These are phyloP conservation scores for Leucoagaricus sp. DNA, from an alignment of 1,284 basidiomycete species.

Conservation along the genomic window DNA sequence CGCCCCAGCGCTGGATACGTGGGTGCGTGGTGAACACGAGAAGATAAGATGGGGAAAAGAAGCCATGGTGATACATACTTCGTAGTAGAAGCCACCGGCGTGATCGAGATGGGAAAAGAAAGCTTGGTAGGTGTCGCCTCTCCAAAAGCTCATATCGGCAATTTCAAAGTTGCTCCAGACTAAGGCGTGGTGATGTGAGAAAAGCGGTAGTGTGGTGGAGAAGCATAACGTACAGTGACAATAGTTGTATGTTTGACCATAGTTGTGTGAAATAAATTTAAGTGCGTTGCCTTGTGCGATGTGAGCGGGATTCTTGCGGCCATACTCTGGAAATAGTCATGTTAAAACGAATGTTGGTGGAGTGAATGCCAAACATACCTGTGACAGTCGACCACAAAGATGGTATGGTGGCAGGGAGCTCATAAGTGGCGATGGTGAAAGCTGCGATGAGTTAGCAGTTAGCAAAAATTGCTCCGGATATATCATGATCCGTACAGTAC, in stretches of 20 bases:
- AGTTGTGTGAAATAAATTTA: slow-evolving; percentile 67
- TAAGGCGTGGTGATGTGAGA: slow-evolving; percentile 23
- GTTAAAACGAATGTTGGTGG: neutral
- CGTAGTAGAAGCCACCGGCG: slow-evolving; percentile 83
- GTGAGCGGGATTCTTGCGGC: slow-evolving; percentile 53
- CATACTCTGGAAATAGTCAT: slow-evolving; percentile 23
- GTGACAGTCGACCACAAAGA: slow-evolving; percentile 28
- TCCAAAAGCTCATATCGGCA: slow-evolving; percentile 78
- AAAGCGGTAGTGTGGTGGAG: neutral
- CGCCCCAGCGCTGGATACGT: slow-evolving; percentile 67
- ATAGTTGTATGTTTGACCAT: slow-evolving; percentile 67
- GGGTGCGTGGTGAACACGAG: neutral
- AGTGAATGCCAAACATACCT: slow-evolving; percentile 16
- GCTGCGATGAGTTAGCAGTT: slow-evolving; percentile 47
- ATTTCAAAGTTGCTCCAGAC: slow-evolving; percentile 88
- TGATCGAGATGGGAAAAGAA: slow-evolving; percentile 80
- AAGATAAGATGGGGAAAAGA: neutral
- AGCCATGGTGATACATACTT: slow-evolving; percentile 36
- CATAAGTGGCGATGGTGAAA: slow-evolving; percentile 31
- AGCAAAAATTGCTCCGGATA: too few species aligned
- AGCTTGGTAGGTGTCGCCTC: slow-evolving; percentile 67
- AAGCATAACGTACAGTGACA: slow-evolving; percentile 65
- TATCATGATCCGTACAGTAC: slow-evolving; percentile 53
- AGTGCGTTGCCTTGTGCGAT: slow-evolving; percentile 67
- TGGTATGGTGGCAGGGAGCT: slow-evolving; percentile 29